A percentile compares a stretch with the other conserved stretches of the same genome.
Conservation (phyloP, 1,284 basidiomycete genomes). For the Tilletia setariae region DNA sequence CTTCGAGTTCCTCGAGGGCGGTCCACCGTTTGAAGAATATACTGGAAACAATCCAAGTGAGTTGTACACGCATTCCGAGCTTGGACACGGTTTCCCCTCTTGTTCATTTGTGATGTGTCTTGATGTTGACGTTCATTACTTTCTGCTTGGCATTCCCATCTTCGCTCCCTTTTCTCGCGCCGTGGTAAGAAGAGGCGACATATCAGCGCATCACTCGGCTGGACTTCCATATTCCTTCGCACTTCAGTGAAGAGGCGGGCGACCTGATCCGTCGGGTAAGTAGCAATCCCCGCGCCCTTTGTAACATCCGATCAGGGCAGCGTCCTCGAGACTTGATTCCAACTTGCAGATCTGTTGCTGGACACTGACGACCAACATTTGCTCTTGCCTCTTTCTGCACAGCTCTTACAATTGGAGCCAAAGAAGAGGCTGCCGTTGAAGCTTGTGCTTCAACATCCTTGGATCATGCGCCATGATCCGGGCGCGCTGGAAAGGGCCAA, state of each 20-base stretch:
- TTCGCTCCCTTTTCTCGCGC: neutral
- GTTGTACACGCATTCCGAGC: slow-evolving; percentile 16
- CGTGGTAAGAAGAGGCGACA: slow-evolving; percentile 26
- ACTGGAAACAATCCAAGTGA: slow-evolving; percentile 67
- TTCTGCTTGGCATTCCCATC: neutral
- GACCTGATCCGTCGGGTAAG: slow-evolving; percentile 40
- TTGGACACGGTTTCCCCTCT: too few relatives aligned
- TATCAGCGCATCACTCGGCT: slow-evolving; percentile 44
- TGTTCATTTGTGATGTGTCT: too few relatives aligned
- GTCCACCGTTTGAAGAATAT: slow-evolving; percentile 82
- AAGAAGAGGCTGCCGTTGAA: slow-evolving; percentile 74
- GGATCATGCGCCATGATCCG: slow-evolving; percentile 75
- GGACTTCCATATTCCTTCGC: slow-evolving; percentile 43
- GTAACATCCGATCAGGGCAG: too few relatives aligned
- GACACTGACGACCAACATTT: neutral
- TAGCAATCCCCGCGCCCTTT: neutral
- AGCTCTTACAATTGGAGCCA: slow-evolving; percentile 86
- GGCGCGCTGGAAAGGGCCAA: slow-evolving; percentile 39
- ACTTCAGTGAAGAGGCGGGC: slow-evolving; percentile 37
- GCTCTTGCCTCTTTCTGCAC: slow-evolving; percentile 14
- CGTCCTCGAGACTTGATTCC: neutral
- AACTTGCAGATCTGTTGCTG: neutral
- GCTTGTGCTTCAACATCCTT: slow-evolving; percentile 82
- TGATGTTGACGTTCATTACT: neutral
- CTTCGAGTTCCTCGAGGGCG: slow-evolving; percentile 89